Evolutionary conservation across 306 rosid species (phyloP).

Genomic region (Rosa rugosa): DNA sequence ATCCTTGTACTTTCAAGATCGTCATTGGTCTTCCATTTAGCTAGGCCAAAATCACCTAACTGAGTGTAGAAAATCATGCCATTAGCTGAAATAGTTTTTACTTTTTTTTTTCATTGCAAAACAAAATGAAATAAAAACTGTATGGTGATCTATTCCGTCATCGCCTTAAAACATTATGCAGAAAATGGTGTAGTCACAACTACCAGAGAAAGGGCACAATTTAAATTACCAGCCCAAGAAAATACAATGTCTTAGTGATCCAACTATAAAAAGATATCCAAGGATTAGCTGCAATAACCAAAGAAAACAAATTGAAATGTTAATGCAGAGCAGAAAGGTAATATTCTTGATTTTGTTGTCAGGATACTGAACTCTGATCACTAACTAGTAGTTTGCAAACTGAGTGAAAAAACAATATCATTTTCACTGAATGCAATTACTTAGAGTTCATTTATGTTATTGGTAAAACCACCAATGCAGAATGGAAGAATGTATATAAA

Average conservation of each 20-base stretch:
- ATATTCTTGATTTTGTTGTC: not conserved
- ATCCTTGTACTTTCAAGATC: constrained; percentile 58
- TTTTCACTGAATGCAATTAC: not conserved
- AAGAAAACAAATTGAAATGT: not conserved
- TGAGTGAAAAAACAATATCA: not conserved
- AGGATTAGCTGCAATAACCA: not conserved
- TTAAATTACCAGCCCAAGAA: not conserved
- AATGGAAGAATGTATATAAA: not conserved
- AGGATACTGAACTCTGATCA: not conserved
- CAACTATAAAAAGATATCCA: not conserved
- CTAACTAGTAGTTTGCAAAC: no score
- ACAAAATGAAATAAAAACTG: not conserved
- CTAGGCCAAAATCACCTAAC: constrained; percentile 91
- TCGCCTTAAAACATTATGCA: not conserved
- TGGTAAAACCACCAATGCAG: not conserved
- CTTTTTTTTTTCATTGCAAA: not conserved
- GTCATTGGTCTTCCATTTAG: constrained; percentile 64
- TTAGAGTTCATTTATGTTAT: not conserved
- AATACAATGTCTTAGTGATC: not conserved
- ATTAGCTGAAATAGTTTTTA: constrained; percentile 12
- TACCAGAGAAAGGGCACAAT: not conserved
- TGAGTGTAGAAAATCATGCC: constrained; percentile 33
- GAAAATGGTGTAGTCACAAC: not conserved
- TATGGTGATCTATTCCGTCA: not conserved
- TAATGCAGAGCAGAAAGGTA: not conserved